Evolutionary conservation across 2,329 filamentous ascomycete species (phyloP).

Genomic region (Tolypocladium paradoxum): DNA sequence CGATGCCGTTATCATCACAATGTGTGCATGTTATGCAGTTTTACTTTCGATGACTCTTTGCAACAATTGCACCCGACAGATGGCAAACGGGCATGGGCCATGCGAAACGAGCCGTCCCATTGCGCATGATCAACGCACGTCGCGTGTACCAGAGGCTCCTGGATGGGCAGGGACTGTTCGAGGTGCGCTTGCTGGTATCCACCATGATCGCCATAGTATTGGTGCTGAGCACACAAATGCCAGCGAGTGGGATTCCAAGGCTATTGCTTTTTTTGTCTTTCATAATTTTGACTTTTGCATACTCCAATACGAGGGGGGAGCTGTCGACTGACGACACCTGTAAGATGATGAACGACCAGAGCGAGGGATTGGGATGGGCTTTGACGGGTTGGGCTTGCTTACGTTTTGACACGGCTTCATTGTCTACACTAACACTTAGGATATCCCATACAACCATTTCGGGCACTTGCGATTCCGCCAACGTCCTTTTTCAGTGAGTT

Average conservation of each 20-base stretch:
- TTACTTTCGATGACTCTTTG: not conserved
- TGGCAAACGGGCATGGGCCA: not conserved
- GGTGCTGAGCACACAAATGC: not conserved
- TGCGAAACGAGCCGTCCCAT: not conserved
- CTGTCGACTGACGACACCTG: not conserved
- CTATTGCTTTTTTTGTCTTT: not conserved
- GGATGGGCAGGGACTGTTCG: not conserved
- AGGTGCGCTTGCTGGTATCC: not conserved
- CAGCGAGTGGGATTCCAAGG: not conserved
- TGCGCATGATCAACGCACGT: not conserved
- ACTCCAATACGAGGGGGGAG: not conserved
- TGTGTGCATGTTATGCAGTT: not conserved
- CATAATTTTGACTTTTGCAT: not conserved
- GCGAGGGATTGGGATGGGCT: not conserved
- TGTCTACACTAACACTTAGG: not conserved
- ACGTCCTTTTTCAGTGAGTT: too few species aligned
- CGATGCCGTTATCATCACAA: not conserved
- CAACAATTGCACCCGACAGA: not conserved
- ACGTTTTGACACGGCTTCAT: not conserved
- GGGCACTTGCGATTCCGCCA: not conserved
- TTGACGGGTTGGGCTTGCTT: not conserved
- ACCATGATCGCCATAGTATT: not conserved
- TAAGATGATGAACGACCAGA: not conserved
- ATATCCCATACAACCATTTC: not conserved
- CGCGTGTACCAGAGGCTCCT: not conserved